Evolutionary conservation across 108 stramenopile genomes (phyloP), one percentile per base, ranked within the genome.

Genomic region (Pseudonitzschia multiseries): DNA sequence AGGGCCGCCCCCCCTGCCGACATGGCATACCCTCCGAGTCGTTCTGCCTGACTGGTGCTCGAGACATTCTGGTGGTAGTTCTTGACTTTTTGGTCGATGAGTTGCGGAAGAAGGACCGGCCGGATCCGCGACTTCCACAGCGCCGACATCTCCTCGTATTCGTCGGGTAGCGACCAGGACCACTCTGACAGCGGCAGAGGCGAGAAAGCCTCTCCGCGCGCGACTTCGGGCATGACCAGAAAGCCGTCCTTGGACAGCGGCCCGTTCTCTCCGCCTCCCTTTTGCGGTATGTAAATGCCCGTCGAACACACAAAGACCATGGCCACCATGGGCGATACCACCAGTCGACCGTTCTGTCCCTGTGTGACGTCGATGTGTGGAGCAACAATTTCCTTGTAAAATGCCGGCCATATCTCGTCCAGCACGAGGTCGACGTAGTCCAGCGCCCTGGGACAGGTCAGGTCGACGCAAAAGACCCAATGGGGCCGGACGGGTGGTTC

Each of bases 1-100:
- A 93, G n/a, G 14, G 91, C 94, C 4, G 94, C 94, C 56, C 94
- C 94, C 31, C 89, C 90, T 67, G 81, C 85, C 15, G 75, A 71
- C 29, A 84, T 50, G 22, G 62, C 31, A 57, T 72, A 74, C 22
- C 70, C 77, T 28, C 69, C 64, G 9, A 42, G 57, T 41, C 31
- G 27, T 17, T 65, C n/a, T 15, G 48, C 65, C 52, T 46, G 48
- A 20, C 61, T 62, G 32, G 61, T 62, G 36, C 61, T 62, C 14
- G 29, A 14, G 12, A 33, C 14, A 20, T 62, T 43, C 63, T 51
- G 22, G 31, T 65, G 36, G 65, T 71, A n/a, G 26, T 42, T 43
- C 29, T 63, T 46, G 64, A 71, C 31, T 28, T 53, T 44, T 28
- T 57, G 32, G 13, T 61, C 28, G 15, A 78, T 29, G 33, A 78